A percentile compares a stretch with the other conserved stretches of the same genome.
Conservation (phyloP, 139 green algal genomes). For the Coccomyxa sp. region DNA sequence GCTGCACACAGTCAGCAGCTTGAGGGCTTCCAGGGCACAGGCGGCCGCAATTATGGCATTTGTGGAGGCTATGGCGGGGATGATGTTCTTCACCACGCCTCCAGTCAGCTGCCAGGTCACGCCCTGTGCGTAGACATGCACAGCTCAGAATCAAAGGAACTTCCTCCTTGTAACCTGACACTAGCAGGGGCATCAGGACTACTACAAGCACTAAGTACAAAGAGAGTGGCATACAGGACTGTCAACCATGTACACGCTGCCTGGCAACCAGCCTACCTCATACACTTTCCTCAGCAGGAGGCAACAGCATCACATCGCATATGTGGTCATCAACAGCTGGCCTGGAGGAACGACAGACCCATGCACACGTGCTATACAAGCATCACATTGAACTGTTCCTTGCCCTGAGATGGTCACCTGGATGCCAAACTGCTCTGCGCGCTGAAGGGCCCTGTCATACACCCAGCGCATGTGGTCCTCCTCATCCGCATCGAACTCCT, state of each 20-base stretch:
- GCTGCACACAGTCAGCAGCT: slow-evolving; percentile 89
- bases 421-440: slow-evolving; percentile 87
- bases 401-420: slow-evolving; percentile 57
- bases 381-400: too few species aligned
- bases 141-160: slow-evolving; percentile 86
- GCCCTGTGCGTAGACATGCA: slow-evolving; percentile 57
- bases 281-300: too few species aligned
- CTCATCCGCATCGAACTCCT: slow-evolving; percentile 92
- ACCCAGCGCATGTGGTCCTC: slow-evolving; percentile 97
- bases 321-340: too few species aligned
- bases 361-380: neutral
- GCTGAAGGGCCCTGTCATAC: slow-evolving; percentile 65
- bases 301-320: too few species aligned
- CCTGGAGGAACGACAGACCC: too few species aligned
- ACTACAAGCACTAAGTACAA: too few species aligned
- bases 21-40: slow-evolving; percentile 93
- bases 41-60: slow-evolving; percentile 94
- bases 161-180: too few species aligned
- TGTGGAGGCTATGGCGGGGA: slow-evolving; percentile 97
- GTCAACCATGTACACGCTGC: too few species aligned
- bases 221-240: too few species aligned
- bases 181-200: neutral
- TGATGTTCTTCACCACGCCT: slow-evolving; percentile 99
- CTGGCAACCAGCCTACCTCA: too few species aligned
- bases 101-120: slow-evolving; percentile 85